Evolutionary conservation across 805 yeast species (phyloP), one percentile per base, ranked within the genome.

Genomic region (Wickerhamiella allomyrinae): DNA sequence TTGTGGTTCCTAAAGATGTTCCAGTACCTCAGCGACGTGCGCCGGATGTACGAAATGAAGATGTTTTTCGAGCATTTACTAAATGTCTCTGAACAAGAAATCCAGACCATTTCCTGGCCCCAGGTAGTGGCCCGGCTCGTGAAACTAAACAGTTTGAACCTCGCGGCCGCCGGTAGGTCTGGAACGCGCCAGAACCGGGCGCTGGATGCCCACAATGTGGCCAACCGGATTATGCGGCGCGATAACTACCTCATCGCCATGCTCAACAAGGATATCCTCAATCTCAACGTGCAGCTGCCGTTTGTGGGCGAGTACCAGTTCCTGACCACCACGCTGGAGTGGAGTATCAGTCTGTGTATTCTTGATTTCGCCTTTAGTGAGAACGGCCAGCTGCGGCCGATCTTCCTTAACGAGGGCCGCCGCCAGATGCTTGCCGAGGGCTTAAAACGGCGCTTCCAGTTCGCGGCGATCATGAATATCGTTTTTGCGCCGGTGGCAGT

Each of bases 21-120:
- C 43, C 67, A 65, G 49, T 61, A 73, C 48, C 69, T 71, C 46
- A 61, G 74, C 38, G 91, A 81, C 49, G 66, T 76, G 34, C 74
- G 74, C 46, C 76, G 81, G 41, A 62, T 89, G 44, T 64, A 65
- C 42, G 96, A 87, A 46, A 74, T 91, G 46, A 74, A 72, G 46
- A 75, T 77, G 49, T 91, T 91, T 56, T 91, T 80, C 62, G 67
- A 68, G 37, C 71, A 82, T 49, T 65, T 89, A 40, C 68, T 89
- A 22, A 74, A 74, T 8, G 76, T 89, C 17, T 62, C 76, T 2
- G 91, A 83, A 52, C 77, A 76, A 45, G 97, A 91, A 53, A 64
- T 91, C 46, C 94, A 85, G 66, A 87, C 97, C 0, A 81, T 91
- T 11, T 77, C 94, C 20, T 91, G 98, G 99, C 81, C 79, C 44